phyloP scores from a whole-genome alignment of 1,284 basidiomycete species.

The Gymnopus androsaceus region DNA sequence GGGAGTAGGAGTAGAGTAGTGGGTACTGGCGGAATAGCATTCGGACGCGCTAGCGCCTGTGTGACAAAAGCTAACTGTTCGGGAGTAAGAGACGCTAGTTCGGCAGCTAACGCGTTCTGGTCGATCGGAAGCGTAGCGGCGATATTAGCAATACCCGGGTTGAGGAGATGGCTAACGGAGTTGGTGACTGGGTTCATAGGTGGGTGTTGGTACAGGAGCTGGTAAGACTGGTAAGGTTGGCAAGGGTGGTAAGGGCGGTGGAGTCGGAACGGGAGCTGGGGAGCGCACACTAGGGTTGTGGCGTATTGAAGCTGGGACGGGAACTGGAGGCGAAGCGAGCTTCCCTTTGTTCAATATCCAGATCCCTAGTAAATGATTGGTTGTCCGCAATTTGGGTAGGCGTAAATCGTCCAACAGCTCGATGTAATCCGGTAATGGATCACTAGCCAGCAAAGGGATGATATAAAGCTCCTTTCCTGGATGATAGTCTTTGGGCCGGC shows the following conservation, averaged over 20 bases:
- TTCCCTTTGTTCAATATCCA: constrained; percentile 81
- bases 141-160: constrained; percentile 8
- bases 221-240: too few species aligned
- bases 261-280: constrained; percentile 15
- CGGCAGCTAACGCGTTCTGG: constrained; percentile 40
- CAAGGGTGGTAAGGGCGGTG: too few species aligned
- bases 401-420: constrained; percentile 82
- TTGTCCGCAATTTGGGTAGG: constrained; percentile 62
- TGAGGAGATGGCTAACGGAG: too few species aligned
- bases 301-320: constrained; percentile 18
- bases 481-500: constrained; percentile 66
- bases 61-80: constrained; percentile 63
- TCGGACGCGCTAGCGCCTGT: constrained; percentile 23
- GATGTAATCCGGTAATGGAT: constrained; percentile 81
- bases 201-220: not conserved
- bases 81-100: constrained; percentile 59
- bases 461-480: constrained; percentile 89
- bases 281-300: constrained; percentile 17
- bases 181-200: not conserved
- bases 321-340: constrained; percentile 48
- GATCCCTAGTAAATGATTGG: constrained; percentile 77
- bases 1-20: not conserved
- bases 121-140: constrained; percentile 25
- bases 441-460: constrained; percentile 71
- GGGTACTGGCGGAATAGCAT: not conserved